A percentile compares a stretch with the other conserved stretches of the same genome.
These are phyloP conservation scores for Aureobasidium musti DNA, from an alignment of 2,329 filamentous ascomycete genomes.

Conservation along the genomic window DNA sequence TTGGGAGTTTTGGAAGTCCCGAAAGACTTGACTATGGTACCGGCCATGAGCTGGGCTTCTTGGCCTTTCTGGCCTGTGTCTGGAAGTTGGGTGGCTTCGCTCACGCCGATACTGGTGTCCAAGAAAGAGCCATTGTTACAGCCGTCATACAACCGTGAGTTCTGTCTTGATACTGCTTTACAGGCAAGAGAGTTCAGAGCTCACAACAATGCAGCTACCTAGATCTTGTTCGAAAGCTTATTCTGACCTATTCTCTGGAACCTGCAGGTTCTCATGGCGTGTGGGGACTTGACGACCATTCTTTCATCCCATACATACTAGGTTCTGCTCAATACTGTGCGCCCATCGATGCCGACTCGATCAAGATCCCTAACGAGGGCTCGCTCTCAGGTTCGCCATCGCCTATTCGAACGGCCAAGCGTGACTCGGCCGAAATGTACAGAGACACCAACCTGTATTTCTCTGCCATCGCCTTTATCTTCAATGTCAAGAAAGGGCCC, in stretches of 20 bases:
- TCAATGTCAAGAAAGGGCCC: conserved; percentile 92
- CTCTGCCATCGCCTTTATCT: conserved; percentile 92
- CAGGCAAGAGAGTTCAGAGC: not conserved
- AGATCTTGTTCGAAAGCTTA: conserved; percentile 76
- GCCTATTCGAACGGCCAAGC: conserved; percentile 63
- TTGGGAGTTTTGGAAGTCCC: conserved; percentile 83
- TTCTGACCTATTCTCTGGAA: conserved; percentile 88
- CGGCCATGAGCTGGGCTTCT: conserved; percentile 90
- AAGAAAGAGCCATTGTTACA: conserved; percentile 78
- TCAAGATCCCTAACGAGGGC: conserved; percentile 66
- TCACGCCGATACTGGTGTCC: conserved; percentile 55
- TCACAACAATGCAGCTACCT: conserved; percentile 63
- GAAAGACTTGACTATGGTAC: conserved; percentile 94
- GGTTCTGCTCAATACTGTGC: conserved; percentile 88
- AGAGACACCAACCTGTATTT: conserved; percentile 72
- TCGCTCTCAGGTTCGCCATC: conserved; percentile 69
- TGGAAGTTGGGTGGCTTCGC: conserved; percentile 88
- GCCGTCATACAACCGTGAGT: conserved; percentile 80
- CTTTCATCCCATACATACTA: conserved; percentile 90
- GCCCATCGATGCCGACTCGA: conserved; percentile 46
- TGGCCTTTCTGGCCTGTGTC: conserved; percentile 84
- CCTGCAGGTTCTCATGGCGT: conserved; percentile 96
- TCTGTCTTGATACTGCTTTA: conserved; percentile 18
- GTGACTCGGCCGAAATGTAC: conserved; percentile 45
- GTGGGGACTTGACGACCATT: conserved; percentile 98